Conservation (phyloP, 768 basidiomycete genomes). For the Pleurotus citrinopileatus region DNA sequence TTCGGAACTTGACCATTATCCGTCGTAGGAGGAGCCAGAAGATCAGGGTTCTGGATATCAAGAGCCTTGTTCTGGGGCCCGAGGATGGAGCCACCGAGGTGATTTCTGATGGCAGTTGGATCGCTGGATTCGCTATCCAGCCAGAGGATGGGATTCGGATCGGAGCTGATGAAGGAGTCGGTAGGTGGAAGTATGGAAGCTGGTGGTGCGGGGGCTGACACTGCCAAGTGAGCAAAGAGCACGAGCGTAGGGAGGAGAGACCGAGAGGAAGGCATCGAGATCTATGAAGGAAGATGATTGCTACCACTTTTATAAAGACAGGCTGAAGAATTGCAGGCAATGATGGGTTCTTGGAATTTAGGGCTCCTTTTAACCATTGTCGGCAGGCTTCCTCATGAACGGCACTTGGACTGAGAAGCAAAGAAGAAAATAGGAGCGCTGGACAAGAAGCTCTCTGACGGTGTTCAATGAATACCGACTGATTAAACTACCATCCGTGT, state of each 20-base stretch:
- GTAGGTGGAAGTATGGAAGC: constrained; percentile 4
- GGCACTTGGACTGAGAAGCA: too few relatives aligned
- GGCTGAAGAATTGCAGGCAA: background rate
- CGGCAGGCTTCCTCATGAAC: too few relatives aligned
- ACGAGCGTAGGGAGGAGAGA: background rate
- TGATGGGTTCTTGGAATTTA: too few relatives aligned
- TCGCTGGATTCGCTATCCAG: constrained; percentile 18
- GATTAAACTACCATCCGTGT: background rate
- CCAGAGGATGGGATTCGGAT: constrained; percentile 46
- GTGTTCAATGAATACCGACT: too few relatives aligned
- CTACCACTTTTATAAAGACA: background rate
- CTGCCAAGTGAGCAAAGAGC: background rate
- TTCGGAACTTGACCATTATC: constrained; percentile 43
- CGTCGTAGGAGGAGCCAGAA: constrained; percentile 42
- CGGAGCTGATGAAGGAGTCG: constrained; percentile 11
- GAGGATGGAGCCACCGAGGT: constrained; percentile 37
- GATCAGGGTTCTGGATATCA: constrained; percentile 40
- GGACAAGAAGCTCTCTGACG: too few relatives aligned
- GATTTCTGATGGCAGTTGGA: constrained; percentile 35
- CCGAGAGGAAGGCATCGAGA: background rate
- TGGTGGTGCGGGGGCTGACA: background rate
- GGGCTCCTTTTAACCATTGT: too few relatives aligned
- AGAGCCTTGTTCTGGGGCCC: constrained; percentile 39
- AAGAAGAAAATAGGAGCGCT: too few relatives aligned
- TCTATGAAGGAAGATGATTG: background rate